Evolutionary conservation across 306 rosid species (phyloP).

Genomic region (Prunus mongolica): DNA sequence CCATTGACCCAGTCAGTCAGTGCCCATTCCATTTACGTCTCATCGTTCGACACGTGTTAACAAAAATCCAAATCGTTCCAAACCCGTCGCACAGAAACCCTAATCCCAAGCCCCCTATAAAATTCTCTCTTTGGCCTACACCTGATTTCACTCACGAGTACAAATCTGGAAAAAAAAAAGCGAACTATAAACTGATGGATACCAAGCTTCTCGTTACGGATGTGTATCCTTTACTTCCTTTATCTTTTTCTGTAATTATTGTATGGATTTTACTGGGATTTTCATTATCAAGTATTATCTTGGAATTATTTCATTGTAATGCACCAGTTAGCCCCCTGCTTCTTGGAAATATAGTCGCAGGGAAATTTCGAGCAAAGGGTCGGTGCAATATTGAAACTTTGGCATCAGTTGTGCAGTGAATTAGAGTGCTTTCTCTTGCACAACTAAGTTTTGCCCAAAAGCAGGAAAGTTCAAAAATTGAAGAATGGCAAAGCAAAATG

Average conservation of each 20-base stretch:
- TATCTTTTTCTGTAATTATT: too few species aligned
- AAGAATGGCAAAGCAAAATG: slow-evolving; percentile 24
- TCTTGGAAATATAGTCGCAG: slow-evolving; percentile 24
- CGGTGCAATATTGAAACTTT: slow-evolving; percentile 39
- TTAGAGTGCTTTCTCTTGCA: slow-evolving; percentile 1
- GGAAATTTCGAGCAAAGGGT: slow-evolving; percentile 45
- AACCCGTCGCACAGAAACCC: slow-evolving; percentile 1
- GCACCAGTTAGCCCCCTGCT: slow-evolving; percentile 53
- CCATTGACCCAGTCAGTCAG: neutral
- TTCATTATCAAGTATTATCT: neutral
- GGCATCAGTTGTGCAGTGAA: slow-evolving; percentile 21
- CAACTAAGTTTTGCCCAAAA: slow-evolving; percentile 16
- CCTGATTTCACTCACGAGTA: too few species aligned
- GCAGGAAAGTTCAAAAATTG: neutral
- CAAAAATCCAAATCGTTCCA: slow-evolving; percentile 1
- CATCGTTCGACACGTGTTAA: neutral
- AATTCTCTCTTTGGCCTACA: neutral
- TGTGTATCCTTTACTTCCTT: neutral
- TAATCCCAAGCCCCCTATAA: slow-evolving; percentile 7
- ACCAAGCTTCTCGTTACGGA: neutral
- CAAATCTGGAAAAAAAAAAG: neutral
- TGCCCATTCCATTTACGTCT: neutral
- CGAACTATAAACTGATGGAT: neutral
- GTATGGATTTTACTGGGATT: neutral
- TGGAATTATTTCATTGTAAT: neutral